Evolutionary conservation across 2,329 filamentous ascomycete species (phyloP).

Genomic region (Mycosphaerella sp.): DNA sequence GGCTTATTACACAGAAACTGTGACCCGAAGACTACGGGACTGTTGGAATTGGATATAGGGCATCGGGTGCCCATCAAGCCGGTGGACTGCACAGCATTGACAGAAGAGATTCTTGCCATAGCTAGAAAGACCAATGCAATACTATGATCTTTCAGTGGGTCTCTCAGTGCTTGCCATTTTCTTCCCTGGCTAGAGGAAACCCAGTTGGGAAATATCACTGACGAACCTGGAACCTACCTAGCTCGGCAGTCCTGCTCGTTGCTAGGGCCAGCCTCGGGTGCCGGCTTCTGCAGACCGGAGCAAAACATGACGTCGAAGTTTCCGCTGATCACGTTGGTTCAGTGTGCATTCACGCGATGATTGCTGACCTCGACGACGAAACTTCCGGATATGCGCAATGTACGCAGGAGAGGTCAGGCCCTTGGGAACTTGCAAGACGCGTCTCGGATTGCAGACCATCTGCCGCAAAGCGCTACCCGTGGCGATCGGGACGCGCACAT

Average conservation of each 20-base stretch:
- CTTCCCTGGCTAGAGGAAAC: not conserved
- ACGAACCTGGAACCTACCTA: no score
- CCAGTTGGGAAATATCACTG: no score
- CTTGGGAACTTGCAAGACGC: no score
- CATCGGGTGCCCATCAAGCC: conserved; percentile 62
- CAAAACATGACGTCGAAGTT: no score
- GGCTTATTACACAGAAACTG: conserved; percentile 52
- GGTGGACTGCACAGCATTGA: conserved; percentile 38
- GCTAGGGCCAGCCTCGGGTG: no score
- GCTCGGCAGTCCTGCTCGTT: no score
- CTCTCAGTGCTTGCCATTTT: not conserved
- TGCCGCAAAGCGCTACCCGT: not conserved
- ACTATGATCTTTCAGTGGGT: not conserved
- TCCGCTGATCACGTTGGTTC: no score
- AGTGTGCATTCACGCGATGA: no score
- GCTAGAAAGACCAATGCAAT: conserved; percentile 3
- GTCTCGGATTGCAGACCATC: not conserved
- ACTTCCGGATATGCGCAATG: no score
- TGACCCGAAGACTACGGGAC: conserved; percentile 42
- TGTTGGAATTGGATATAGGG: conserved; percentile 63
- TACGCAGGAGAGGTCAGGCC: no score
- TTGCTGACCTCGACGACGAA: no score
- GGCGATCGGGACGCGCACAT: not conserved
- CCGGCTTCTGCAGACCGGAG: no score
- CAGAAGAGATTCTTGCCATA: conserved; percentile 2